Conservation (phyloP, 2,329 filamentous ascomycete genomes). For the Beauveria bassiana region DNA sequence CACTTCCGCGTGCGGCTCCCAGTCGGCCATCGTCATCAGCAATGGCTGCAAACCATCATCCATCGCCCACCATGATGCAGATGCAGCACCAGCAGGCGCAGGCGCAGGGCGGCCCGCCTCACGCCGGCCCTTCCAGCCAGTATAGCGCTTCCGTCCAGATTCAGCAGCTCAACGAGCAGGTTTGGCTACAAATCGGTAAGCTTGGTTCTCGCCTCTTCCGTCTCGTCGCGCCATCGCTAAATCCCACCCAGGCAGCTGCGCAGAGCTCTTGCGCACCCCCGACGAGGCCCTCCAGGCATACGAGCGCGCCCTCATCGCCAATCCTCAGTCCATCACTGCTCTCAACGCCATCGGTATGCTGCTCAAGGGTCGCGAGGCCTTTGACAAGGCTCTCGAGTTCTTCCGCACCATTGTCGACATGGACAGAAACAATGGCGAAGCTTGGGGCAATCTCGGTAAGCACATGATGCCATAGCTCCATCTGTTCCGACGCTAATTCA, state of each 20-base stretch:
- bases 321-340: constrained; percentile 78
- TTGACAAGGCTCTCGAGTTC: constrained; percentile 88
- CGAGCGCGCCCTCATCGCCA: constrained; percentile 80
- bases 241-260: constrained; percentile 59
- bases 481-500: background rate
- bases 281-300: constrained; percentile 88
- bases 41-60: constrained; percentile 68
- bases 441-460: constrained; percentile 89
- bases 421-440: constrained; percentile 83
- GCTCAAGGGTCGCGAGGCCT: constrained; percentile 84
- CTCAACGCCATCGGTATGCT: constrained; percentile 95
- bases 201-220: background rate
- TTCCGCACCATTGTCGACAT: constrained; percentile 85
- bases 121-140: constrained; percentile 45
- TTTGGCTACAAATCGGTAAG: constrained; percentile 89
- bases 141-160: constrained; percentile 67
- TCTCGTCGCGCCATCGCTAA: constrained; percentile 24
- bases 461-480: constrained; percentile 1
- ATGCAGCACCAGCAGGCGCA: constrained; percentile 53
- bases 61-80: constrained; percentile 71
- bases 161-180: constrained; percentile 69
- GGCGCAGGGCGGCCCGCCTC: constrained; percentile 47
- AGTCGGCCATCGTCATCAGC: constrained; percentile 15
- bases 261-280: constrained; percentile 78
- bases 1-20: constrained; percentile 13